phyloP scores from a whole-genome alignment of 352 stramenopile species.

The Globisporangium canariense region DNA sequence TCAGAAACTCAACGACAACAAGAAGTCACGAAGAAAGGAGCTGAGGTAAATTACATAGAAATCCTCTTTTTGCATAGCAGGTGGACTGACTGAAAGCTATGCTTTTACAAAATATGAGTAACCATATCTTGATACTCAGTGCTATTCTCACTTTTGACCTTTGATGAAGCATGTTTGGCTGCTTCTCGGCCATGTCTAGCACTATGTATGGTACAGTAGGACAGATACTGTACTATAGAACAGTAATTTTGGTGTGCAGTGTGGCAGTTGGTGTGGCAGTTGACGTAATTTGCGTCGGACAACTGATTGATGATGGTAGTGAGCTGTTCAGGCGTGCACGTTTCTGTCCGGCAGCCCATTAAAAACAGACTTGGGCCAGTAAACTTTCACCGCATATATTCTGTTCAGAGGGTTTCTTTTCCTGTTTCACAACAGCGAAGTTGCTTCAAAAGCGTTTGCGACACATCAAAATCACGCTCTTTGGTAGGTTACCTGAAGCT shows the following conservation, averaged over 20 bases:
- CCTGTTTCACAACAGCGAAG: background rate
- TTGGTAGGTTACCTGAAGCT: conserved; percentile 5
- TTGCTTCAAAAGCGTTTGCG: conserved; percentile 2
- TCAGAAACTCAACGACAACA: background rate
- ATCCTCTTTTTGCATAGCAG: background rate
- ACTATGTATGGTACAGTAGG: background rate
- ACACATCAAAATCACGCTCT: background rate
- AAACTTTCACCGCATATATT: background rate
- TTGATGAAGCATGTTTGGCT: too few species aligned
- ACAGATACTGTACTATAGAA: background rate
- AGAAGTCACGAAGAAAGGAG: background rate
- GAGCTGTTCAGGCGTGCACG: background rate
- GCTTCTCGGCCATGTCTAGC: background rate
- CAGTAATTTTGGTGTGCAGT: background rate
- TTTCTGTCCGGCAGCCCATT: background rate
- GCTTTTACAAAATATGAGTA: background rate
- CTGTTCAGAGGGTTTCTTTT: background rate
- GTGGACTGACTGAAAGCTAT: background rate
- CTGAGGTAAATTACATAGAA: background rate
- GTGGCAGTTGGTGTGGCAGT: background rate
- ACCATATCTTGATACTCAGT: too few species aligned
- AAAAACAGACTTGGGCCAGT: background rate
- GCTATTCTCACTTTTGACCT: too few species aligned
- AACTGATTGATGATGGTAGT: conserved; percentile 8
- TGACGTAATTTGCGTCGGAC: conserved; percentile 1